Conservation (phyloP, 164 flowering plant species). For the Aristolochia californica region DNA sequence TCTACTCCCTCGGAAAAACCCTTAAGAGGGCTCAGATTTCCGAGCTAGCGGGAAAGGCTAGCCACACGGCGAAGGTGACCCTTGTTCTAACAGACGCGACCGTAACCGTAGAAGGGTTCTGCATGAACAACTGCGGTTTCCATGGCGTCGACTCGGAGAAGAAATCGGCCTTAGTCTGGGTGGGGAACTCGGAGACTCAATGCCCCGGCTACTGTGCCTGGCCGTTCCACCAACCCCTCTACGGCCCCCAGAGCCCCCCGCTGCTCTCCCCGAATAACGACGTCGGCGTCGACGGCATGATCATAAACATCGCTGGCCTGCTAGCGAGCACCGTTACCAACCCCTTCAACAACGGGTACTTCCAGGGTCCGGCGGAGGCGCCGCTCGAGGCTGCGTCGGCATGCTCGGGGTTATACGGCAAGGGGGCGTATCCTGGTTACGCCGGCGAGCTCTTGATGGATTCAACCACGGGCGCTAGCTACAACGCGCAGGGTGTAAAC, state of each 20-base stretch:
- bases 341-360: conserved; percentile 15
- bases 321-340: conserved; percentile 20
- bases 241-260: conserved; percentile 18
- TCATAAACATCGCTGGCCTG: conserved; percentile 15
- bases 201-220: conserved; percentile 21
- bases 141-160: conserved; percentile 17
- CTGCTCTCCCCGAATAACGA: conserved; percentile 17
- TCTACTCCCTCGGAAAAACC: conserved; percentile 26
- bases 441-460: conserved; percentile 21
- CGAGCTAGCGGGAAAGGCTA: conserved; percentile 16
- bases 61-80: conserved; percentile 10
- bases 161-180: conserved; percentile 14
- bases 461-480: conserved; percentile 15
- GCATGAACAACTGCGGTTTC: conserved; percentile 34
- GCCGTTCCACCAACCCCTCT: conserved; percentile 22
- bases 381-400: conserved; percentile 16
- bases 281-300: conserved; percentile 21
- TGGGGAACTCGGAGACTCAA: conserved; percentile 17
- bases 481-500: conserved; percentile 22
- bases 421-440: conserved; percentile 25
- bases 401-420: conserved; percentile 19
- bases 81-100: conserved; percentile 30
- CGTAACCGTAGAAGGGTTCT: conserved; percentile 38
- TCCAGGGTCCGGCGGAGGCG: conserved; percentile 12
- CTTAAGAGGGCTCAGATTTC: conserved; percentile 21